Evolutionary conservation across 495 filamentous ascomycete genomes (phyloP), one percentile per base, ranked within the genome.

Genomic region (Pyrenopolyporus hunteri): DNA sequence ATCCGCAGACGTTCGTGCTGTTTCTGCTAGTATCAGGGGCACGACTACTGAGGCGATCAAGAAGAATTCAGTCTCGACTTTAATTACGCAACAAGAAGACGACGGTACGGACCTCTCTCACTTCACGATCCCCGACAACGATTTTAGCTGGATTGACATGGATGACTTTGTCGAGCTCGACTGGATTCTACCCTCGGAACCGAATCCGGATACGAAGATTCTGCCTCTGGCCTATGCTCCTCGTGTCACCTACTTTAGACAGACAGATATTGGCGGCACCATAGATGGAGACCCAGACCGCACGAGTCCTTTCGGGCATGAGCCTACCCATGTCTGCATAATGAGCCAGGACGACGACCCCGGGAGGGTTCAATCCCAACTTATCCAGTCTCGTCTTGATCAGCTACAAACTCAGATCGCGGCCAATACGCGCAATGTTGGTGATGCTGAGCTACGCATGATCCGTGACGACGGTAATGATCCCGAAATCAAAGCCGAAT

Each of bases 151-250:
- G 94, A 89, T 98, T 67, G 94, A 98, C 70, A 97, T 98, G 92
- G 94, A 98, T 74, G 94, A 98, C 70, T 98, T 98, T 76, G 91
- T 98, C 20, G 94, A 98, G 72, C 80, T 98, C 7, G 94, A 97
- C 70, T 97, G 93, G 92, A 90, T 96, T 54, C 76, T 97, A 13
- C 93, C 94, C 0, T 90, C 89, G 20, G 89, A 94, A 65, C 87
- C 89, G 20, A 93, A 96, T 57, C 94, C 95, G 16, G 87, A 94
- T 51, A 97, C 93, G 1, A 90, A 91, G 66, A 97, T 98, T 43
- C 78, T 98, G 51, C 94, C 94, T 1, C 79, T 98, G 6, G 95
- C 89, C 1, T 98, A 87, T 64, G 89, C 94, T 8, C 95, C 94
- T 25, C 86, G 93, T 0, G 93, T 98, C 65, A 98, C 95, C 1